These are phyloP conservation scores for Citrus mangshanensis DNA, from an alignment of 345 rosid genomes.

Conservation along the genomic window DNA sequence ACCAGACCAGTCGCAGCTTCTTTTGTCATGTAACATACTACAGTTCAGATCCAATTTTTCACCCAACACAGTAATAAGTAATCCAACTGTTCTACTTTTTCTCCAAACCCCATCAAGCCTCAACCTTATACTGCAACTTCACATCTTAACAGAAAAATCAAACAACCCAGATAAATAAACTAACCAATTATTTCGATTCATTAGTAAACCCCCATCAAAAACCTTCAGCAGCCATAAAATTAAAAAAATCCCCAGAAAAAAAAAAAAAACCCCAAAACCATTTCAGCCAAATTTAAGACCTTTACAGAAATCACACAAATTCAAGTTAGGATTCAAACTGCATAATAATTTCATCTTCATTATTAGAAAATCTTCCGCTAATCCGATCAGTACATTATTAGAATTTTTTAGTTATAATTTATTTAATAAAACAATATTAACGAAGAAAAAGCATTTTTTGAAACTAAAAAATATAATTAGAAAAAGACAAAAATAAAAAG, in stretches of 20 bases:
- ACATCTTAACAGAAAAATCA: not conserved
- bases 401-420: not conserved
- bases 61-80: not conserved
- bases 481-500: not conserved
- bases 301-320: not conserved
- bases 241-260: not conserved
- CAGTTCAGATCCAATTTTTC: conserved; percentile 21
- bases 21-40: not conserved
- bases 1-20: conserved; percentile 21
- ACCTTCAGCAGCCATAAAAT: not conserved
- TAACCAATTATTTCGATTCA: conserved; percentile 17
- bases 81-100: not conserved
- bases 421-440: not conserved
- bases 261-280: not conserved
- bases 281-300: not conserved
- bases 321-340: not conserved
- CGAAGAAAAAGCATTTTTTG: not conserved
- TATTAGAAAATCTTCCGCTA: not conserved
- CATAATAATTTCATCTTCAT: not conserved
- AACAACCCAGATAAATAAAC: not conserved
- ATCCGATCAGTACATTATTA: not conserved
- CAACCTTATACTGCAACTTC: not conserved
- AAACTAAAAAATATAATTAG: not conserved
- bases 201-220: conserved; percentile 1
- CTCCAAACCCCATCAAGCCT: not conserved